phyloP scores from a whole-genome alignment of 768 basidiomycete genomes.

The Boletus insuetus region DNA sequence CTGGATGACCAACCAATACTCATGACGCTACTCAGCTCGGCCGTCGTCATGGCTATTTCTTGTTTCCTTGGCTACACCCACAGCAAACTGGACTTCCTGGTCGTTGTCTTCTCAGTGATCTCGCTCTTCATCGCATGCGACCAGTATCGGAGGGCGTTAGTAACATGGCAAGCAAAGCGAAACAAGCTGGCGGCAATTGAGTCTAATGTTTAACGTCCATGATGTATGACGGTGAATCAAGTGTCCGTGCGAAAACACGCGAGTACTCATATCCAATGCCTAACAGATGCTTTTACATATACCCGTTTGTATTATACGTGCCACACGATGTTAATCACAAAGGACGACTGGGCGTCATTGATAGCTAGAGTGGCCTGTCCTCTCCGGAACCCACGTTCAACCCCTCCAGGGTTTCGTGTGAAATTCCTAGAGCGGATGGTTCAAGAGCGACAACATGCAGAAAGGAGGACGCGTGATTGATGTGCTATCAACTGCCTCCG shows the following conservation, averaged over 20 bases:
- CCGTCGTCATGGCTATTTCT: conserved; percentile 16
- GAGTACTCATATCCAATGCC: background rate
- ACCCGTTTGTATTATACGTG: background rate
- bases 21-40: conserved; percentile 10
- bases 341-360: background rate
- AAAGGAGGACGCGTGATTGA: background rate
- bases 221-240: background rate
- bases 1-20: background rate
- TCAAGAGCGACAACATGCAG: background rate
- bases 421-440: too few species aligned
- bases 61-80: conserved; percentile 2
- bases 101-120: conserved; percentile 15
- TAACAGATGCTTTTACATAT: background rate
- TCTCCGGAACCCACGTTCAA: too few species aligned
- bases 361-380: background rate
- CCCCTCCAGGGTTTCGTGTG: too few species aligned
- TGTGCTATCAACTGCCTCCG: background rate
- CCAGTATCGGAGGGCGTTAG: conserved; percentile 21
- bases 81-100: conserved; percentile 16
- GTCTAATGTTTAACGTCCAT: conserved; percentile 3
- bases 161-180: conserved; percentile 13
- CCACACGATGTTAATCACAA: background rate
- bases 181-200: conserved; percentile 6
- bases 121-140: conserved; percentile 17
- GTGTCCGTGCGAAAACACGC: background rate